Base-by-base conservation (phyloP, 495 filamentous ascomycete species). In the Bombardia bombarda region DNA sequence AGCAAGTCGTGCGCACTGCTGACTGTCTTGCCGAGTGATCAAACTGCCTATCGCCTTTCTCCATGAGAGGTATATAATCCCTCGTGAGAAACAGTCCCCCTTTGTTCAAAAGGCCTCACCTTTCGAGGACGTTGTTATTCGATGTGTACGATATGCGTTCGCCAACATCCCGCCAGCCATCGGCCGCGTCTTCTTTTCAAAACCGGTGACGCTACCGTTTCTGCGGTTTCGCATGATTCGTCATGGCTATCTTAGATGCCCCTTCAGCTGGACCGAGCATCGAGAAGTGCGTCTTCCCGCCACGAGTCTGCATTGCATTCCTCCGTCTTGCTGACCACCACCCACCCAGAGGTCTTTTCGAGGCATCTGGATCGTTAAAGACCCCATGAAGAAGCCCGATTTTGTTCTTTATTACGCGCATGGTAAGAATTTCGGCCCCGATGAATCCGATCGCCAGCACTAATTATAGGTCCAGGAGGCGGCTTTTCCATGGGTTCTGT, bases 91-190 rank as follows among this genome's bases (percentile, higher is more conserved):
- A 13, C 71, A 63, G 48, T 61, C 75, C 22, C 72, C 79, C 4
- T 87, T 85, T 49, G 73, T 81, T n/a, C 77, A 70, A 38, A 70
- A 69, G 38, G 77, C 81, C 7, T 74, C 81, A 6, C 61, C 68
- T 12, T 90, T 90, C 52, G 80, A 88, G 52, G 84, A 87, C 55
- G 52, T 86, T 30, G 80, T 86, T 14, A 70, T 87, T 42, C 67
- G 82, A 26, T 87, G 80, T 55, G 79, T 88, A 25, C 76, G 83
- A 42, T 88, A 84, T 69, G 82, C 79, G 20, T 89, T 89, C 55
- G 73, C 78, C 21, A 72, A 74, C 45, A 74, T 89, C 35, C 78
- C 80, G 2, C 68, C 83, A 12, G 68, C 53, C 22, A 73, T 89
- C 34, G 81, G 82, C 13, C 66, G 76, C 31, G 78, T 87, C 9